Percentiles rank a stretch among this genome's conserved stretches.
Conservation (phyloP, 129 eudicot genomes). For the Lonicera japonica region DNA sequence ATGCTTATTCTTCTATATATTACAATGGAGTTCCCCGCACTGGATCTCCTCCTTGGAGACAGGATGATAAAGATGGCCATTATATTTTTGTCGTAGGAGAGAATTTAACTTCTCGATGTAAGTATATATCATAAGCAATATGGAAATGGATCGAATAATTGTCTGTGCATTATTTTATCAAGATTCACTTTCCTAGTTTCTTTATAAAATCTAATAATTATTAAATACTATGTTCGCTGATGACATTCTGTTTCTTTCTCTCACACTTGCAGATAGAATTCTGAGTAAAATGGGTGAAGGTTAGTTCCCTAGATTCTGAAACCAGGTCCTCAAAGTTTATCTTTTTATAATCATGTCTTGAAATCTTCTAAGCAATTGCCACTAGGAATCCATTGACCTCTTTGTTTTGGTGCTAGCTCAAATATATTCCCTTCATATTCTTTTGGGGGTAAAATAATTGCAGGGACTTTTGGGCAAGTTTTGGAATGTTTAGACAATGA, state of each 20-base stretch:
- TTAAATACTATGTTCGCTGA: neutral
- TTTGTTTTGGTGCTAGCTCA: neutral
- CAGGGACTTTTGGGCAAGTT: conserved; percentile 91
- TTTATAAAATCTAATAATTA: neutral
- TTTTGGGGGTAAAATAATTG: conserved; percentile 11
- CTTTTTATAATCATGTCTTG: neutral
- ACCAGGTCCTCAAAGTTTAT: neutral
- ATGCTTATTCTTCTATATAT: conserved; percentile 79
- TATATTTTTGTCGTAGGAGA: conserved; percentile 73
- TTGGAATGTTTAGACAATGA: conserved; percentile 87
- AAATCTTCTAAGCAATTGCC: too few relatives aligned
- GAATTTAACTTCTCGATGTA: conserved; percentile 81
- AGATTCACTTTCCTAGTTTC: neutral
- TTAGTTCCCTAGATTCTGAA: conserved; percentile 23
- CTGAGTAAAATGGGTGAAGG: conserved; percentile 96
- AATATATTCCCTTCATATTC: conserved; percentile 3
- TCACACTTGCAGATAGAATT: conserved; percentile 62
- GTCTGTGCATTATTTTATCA: neutral
- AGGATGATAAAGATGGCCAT: conserved; percentile 91
- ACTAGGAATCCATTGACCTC: neutral
- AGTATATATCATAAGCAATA: too few relatives aligned
- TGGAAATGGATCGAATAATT: neutral
- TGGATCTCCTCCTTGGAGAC: conserved; percentile 92
- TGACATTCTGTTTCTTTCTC: conserved; percentile 7
- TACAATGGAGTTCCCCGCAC: conserved; percentile 67